phyloP scores from a whole-genome alignment of 768 basidiomycete genomes.

The Tubosaeta brunneosetosa region DNA sequence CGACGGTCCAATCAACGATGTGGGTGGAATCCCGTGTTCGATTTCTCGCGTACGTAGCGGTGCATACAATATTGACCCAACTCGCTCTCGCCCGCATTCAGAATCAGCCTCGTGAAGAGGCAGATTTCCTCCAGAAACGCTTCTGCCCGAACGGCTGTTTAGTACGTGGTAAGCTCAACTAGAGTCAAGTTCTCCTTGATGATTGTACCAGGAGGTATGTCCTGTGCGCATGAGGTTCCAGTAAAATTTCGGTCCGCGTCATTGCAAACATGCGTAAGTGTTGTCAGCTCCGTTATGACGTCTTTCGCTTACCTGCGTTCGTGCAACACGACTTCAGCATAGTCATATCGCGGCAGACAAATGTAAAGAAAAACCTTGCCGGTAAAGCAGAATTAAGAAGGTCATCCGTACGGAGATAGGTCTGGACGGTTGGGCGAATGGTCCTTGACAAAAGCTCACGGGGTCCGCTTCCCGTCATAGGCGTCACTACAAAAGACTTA shows the following conservation, averaged over 20 bases:
- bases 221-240: conserved; percentile 37
- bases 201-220: conserved; percentile 46
- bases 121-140: conserved; percentile 29
- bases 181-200: conserved; percentile 24
- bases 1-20: conserved; percentile 11
- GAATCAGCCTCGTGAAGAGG: conserved; percentile 30
- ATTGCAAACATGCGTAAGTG: conserved; percentile 9
- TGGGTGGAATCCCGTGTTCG: too few relatives aligned
- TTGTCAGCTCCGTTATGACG: conserved; percentile 18
- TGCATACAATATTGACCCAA: neutral
- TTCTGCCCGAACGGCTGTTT: conserved; percentile 25
- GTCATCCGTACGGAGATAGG: conserved; percentile 26
- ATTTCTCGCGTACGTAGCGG: too few relatives aligned
- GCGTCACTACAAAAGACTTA: conserved; percentile 34
- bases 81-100: conserved; percentile 30
- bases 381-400: conserved; percentile 15
- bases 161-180: conserved; percentile 24
- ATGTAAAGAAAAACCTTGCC: conserved; percentile 5
- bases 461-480: conserved; percentile 33
- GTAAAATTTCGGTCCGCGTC: conserved; percentile 38
- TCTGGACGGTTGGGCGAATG: conserved; percentile 36
- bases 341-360: neutral
- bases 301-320: conserved; percentile 21
- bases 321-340: conserved; percentile 10
- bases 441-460: conserved; percentile 41